A percentile compares a stretch with the other conserved stretches of the same genome.
Conservation (phyloP, 176 grass and related monocot species). For the Carex scoparia region DNA sequence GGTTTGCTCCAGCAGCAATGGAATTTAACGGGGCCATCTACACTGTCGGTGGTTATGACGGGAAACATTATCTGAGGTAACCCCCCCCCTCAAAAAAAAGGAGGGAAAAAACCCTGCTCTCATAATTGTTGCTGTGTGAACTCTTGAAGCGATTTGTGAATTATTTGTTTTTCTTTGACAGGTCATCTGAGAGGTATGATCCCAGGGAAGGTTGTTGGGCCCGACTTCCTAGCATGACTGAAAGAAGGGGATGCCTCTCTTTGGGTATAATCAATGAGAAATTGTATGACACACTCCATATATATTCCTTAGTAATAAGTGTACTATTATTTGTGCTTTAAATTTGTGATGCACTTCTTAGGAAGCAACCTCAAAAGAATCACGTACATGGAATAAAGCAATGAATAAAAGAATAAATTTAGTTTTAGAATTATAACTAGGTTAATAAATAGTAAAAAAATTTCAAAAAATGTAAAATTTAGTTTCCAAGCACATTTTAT, state of each 20-base stretch:
- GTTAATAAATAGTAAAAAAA: no score
- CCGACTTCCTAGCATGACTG: conserved; percentile 53
- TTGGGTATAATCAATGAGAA: conserved; percentile 38
- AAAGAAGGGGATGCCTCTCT: conserved; percentile 60
- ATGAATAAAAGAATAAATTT: background rate
- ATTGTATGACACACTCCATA: conserved; percentile 35
- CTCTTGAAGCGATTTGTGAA: background rate
- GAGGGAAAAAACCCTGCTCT: background rate
- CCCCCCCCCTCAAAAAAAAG: no score
- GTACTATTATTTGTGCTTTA: background rate
- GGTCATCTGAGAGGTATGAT: conserved; percentile 84
- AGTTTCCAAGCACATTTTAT: no score
- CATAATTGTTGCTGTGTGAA: background rate
- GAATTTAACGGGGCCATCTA: conserved; percentile 47
- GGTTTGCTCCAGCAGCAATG: conserved; percentile 58
- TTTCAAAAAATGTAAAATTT: no score
- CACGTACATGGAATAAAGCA: background rate
- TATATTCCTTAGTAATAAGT: background rate
- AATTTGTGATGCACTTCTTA: background rate
- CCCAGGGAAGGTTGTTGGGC: conserved; percentile 89
- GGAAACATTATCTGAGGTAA: conserved; percentile 58
- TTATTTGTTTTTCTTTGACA: conserved; percentile 25
- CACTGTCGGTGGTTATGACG: conserved; percentile 76
- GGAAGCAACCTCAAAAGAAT: background rate
- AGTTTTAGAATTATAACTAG: background rate